Evolutionary conservation across 129 eudicot genomes (phyloP), one percentile per base, ranked within the genome.

Genomic region (Saposhnikovia divaricata): DNA sequence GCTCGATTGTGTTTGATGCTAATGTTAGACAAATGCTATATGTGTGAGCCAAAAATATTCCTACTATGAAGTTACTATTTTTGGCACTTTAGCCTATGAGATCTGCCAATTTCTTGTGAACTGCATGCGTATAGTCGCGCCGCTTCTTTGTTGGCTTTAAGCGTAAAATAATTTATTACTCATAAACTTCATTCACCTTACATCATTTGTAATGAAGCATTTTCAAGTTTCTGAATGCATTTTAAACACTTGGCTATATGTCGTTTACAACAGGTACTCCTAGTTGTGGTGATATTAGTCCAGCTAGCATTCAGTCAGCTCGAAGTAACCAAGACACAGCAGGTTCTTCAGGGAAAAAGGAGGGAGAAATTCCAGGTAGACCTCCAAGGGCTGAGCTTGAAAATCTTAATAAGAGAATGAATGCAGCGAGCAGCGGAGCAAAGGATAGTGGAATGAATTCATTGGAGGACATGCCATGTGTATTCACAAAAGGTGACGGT

Each of bases 381-480:
- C 9, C 80, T 10, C 31, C 74, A 5, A 51, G 77, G 45, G 65
- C 79, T 18, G 86, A 85, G 43, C 19, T 42, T 72, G 84, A 76
- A 73, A 85, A 45, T 43, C 81, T 78, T 15, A 76, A 80, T 0
- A 86, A 77, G 63, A 70, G 40, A 45, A 19, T 77, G 19, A 80
- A 84, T 10, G 43, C 48, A 47, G 11, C 78, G 16, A 79, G 82
- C 27, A 73, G 50, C 18, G 71, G 66, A 25, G 82, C 79, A 65
- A 80, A 75, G 79, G 81, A 78, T 63, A 42, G 61, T 37, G 81
- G 80, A 53, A 46, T 75, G 25, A 85, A 81, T 40, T 59, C 88
- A n/a, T 28, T 84, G 66, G 88, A 69, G 16, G 89, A 89, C 34
- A 89, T 89, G 93, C 93, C 93, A 1, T 85, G 88, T 27, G 93